Conservation (phyloP, 192 early-diverging fungal species). For the Backusella psychrophila region DNA sequence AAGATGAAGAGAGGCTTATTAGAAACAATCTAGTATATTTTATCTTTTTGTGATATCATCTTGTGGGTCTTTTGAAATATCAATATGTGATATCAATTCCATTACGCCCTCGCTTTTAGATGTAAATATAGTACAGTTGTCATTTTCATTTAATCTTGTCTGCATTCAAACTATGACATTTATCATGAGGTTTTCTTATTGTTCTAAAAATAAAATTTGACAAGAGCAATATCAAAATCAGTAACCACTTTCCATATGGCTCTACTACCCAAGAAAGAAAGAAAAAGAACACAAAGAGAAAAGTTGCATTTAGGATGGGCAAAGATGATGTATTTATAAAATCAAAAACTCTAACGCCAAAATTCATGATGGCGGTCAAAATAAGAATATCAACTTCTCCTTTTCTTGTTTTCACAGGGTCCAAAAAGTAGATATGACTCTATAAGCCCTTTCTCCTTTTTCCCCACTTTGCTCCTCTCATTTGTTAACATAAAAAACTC, state of each 20-base stretch:
- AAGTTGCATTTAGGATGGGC: too few species aligned
- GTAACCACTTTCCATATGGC: background rate
- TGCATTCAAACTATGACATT: background rate
- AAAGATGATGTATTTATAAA: background rate
- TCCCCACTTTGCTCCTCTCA: background rate
- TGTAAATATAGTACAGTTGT: background rate
- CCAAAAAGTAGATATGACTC: background rate
- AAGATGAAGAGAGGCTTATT: background rate
- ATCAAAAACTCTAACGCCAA: background rate
- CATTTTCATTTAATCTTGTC: background rate
- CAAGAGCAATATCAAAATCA: background rate
- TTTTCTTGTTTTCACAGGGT: background rate
- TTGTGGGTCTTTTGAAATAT: background rate
- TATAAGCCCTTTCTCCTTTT: background rate
- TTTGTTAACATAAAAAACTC: background rate
- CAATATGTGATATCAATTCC: background rate
- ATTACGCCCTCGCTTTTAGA: background rate
- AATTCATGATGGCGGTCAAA: background rate
- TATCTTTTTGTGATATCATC: background rate
- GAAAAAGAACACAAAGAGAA: background rate
- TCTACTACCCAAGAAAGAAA: background rate
- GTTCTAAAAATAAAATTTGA: background rate
- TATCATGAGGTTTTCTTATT: background rate
- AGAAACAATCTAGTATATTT: background rate
- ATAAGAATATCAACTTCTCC: background rate